Percentiles rank a stretch among this genome's conserved stretches.
Evolutionary conservation across 2,329 filamentous ascomycete genomes (phyloP).

Genomic region (Stemphylium vesicarium): DNA sequence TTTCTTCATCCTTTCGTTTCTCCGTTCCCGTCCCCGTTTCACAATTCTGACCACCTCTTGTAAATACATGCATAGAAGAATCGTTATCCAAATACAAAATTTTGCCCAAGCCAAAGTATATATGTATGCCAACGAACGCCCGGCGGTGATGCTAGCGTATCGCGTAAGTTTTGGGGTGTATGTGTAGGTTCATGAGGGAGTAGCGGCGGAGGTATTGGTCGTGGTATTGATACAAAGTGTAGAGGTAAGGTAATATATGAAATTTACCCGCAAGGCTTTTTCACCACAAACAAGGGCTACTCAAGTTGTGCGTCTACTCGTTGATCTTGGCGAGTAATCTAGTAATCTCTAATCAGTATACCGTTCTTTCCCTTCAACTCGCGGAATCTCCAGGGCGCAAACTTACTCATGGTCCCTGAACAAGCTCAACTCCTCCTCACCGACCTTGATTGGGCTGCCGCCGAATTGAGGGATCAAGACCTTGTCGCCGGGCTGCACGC

Average conservation of each 20-base stretch:
- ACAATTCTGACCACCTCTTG: constrained; percentile 7
- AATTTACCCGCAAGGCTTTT: not conserved
- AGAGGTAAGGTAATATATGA: constrained; percentile 25
- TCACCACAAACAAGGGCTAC: not conserved
- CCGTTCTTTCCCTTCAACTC: not conserved
- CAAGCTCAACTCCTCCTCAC: constrained; percentile 93
- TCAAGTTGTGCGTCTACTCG: constrained; percentile 65
- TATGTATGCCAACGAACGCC: constrained; percentile 36
- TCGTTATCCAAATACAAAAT: constrained; percentile 24
- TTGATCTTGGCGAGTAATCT: constrained; percentile 99
- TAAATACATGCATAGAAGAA: constrained; percentile 26
- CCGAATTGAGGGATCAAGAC: constrained; percentile 96
- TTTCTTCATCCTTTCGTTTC: constrained; percentile 9
- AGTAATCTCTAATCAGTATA: constrained; percentile 20
- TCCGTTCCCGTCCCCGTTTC: constrained; percentile 7
- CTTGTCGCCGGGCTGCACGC: constrained; percentile 83
- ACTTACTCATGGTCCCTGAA: constrained; percentile 99
- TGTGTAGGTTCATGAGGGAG: not conserved
- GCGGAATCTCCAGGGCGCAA: not conserved
- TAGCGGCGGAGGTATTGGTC: not conserved
- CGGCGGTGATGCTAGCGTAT: constrained; percentile 37
- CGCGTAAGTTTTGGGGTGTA: constrained; percentile 13
- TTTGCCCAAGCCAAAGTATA: constrained; percentile 22
- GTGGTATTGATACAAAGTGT: constrained; percentile 37
- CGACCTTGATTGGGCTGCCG: constrained; percentile 94